Evolutionary conservation across 371 early-diverging fungal species (phyloP), one percentile per base, ranked within the genome.

Genomic region (Apophysomyces sp.): DNA sequence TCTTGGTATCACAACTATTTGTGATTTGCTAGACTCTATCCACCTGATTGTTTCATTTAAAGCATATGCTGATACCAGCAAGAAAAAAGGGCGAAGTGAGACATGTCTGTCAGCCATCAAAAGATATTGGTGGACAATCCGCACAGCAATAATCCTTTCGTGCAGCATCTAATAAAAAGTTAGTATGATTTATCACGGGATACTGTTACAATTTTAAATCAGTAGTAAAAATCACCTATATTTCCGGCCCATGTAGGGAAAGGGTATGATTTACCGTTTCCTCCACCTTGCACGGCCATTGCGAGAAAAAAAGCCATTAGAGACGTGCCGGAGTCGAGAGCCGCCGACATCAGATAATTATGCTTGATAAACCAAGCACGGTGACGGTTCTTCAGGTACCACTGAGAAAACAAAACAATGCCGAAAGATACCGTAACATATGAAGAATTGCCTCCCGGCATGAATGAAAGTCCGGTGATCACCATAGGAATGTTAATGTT

Each of bases 211-310:
- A 37, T 37, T n/a, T 37, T 11, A 3, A 21, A 44, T 21, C 21
- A 44, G 21, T 18, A n/a, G 4, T 3, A 21, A 21, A 44, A 21
- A 3, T 21, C 21, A 44, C 49, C 49, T 44, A 11, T 44, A 44
- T 85, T 85, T 27, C 81, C 83, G 77, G 77, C 76, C 83, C 83
- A 85, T 1, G 71, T 63, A 26, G 83, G 86, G 64, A 85, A 81
- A 0, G 53, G 27, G 21, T 77, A 61, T 7, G 65, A 66, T 16
- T 61, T 52, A 4, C 77, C 77, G 44, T 66, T 62, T 6, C 71
- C 83, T 29, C 80, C 84, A 24, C 85, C 83, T 28, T 78, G 57
- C 44, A 85, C 58, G 27, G 77, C 70, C 67, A 83, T 79, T 24
- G 80, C 69, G 21, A 85, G 59, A 16, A 85, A 27, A 60, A 85